A percentile compares a stretch with the other conserved stretches of the same genome.
Evolutionary conservation across 1,139 yeast genomes (phyloP).

Genomic region (Diutina scorzettiae): DNA sequence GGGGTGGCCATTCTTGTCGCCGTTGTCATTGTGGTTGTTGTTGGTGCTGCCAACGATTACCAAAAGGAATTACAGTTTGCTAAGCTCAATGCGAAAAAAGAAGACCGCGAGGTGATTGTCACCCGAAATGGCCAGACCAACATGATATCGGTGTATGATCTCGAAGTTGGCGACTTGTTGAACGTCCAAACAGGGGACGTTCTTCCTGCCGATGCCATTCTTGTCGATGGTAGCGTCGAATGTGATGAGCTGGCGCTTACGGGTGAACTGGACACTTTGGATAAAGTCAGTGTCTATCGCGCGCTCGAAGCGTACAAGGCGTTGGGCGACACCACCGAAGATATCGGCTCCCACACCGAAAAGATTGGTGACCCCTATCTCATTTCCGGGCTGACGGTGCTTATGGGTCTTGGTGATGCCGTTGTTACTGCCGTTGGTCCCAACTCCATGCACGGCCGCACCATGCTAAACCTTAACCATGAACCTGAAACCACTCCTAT

Average conservation of each 20-base stretch:
- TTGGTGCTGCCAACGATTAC: conserved; percentile 90
- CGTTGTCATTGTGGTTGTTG: conserved; percentile 77
- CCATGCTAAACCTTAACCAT: conserved; percentile 65
- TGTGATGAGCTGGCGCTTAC: conserved; percentile 90
- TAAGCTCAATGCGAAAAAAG: conserved; percentile 74
- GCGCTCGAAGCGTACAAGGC: conserved; percentile 8
- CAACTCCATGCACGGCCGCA: conserved; percentile 83
- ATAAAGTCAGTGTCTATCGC: conserved; percentile 41
- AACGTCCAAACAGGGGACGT: conserved; percentile 88
- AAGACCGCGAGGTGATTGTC: conserved; percentile 71
- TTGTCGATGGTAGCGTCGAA: conserved; percentile 69
- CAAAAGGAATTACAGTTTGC: conserved; percentile 94
- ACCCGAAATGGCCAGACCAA: conserved; percentile 60
- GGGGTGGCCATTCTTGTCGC: conserved; percentile 97
- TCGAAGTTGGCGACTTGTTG: conserved; percentile 78
- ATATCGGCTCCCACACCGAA: conserved; percentile 35
- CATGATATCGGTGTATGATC: conserved; percentile 60
- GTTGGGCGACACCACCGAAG: conserved; percentile 24
- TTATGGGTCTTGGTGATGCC: conserved; percentile 81
- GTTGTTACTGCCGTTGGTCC: conserved; percentile 85
- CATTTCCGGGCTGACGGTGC: conserved; percentile 81
- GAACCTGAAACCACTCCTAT: conserved; percentile 83
- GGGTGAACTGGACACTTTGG: conserved; percentile 82
- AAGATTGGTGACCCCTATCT: conserved; percentile 62
- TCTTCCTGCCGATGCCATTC: conserved; percentile 76